Conservation (phyloP, 2,329 filamentous ascomycete species). For the Hypocrella siamensis region DNA sequence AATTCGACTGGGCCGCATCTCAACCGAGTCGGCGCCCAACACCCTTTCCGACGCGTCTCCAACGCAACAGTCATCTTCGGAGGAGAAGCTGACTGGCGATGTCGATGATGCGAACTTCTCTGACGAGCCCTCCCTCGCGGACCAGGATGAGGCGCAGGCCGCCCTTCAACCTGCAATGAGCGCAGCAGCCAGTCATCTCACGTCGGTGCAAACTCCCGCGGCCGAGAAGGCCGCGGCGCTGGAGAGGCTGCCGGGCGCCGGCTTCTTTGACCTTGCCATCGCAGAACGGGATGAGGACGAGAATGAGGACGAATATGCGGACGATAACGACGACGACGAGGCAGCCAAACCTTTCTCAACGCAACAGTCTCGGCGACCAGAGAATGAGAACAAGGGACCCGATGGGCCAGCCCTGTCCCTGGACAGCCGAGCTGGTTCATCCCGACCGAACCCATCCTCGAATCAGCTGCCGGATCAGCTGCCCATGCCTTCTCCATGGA, state of each 20-base stretch:
- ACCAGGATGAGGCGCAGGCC: constrained; percentile 41
- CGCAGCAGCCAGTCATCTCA: constrained; percentile 37
- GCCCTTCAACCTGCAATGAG: constrained; percentile 45
- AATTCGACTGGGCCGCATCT: no score
- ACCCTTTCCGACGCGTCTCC: no score
- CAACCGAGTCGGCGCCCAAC: no score
- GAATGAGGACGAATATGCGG: constrained; percentile 4
- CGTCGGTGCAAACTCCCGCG: constrained; percentile 37
- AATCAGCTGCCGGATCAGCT: constrained; percentile 1
- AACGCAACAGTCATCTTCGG: no score
- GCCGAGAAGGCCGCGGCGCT: constrained; percentile 42
- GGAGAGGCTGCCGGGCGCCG: constrained; percentile 20
- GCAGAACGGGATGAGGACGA: constrained; percentile 6
- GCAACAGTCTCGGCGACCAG: no score
- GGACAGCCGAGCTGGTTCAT: background rate
- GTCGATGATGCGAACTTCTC: constrained; percentile 1
- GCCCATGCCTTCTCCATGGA: constrained; percentile 15
- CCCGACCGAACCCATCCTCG: background rate
- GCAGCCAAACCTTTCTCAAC: no score
- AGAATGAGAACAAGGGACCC: no score
- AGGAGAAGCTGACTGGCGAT: no score
- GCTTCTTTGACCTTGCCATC: constrained; percentile 6
- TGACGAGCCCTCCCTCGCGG: constrained; percentile 14
- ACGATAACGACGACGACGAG: constrained; percentile 4
- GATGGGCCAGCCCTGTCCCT: background rate